These are phyloP conservation scores for Xerocomellus dryophilus DNA, from an alignment of 768 basidiomycete species.

Conservation along the genomic window DNA sequence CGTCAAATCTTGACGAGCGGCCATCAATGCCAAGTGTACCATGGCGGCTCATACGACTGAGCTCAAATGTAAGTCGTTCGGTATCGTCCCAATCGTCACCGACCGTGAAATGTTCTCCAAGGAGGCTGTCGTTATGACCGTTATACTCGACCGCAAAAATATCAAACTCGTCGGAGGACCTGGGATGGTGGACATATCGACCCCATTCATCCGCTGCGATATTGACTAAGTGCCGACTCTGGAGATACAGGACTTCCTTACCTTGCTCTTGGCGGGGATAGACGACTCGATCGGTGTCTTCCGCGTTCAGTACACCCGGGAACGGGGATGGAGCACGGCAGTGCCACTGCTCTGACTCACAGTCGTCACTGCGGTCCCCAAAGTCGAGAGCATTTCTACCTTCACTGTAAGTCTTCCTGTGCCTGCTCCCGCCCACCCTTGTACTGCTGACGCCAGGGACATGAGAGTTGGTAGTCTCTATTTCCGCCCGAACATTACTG, in stretches of 20 bases:
- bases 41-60: constrained; percentile 6
- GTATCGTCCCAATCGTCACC: constrained; percentile 25
- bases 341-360: constrained; percentile 21
- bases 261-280: constrained; percentile 29
- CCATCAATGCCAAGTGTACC: not conserved
- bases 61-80: constrained; percentile 19
- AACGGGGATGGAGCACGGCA: constrained; percentile 31
- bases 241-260: constrained; percentile 1
- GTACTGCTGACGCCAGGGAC: not conserved
- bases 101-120: constrained; percentile 23
- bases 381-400: constrained; percentile 41
- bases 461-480: constrained; percentile 3
- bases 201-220: constrained; percentile 31
- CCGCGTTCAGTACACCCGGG: constrained; percentile 5
- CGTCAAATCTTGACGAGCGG: not conserved
- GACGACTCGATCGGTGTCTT: constrained; percentile 26
- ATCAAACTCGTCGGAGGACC: constrained; percentile 13
- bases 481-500: constrained; percentile 15
- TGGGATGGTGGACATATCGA: constrained; percentile 8
- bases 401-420: constrained; percentile 47
- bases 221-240: constrained; percentile 7
- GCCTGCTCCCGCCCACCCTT: constrained; percentile 34
- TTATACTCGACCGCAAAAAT: constrained; percentile 24
- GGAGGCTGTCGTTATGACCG: constrained; percentile 24
- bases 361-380: constrained; percentile 16